These are phyloP conservation scores for Fusarium mundagurra DNA, from an alignment of 2,329 filamentous ascomycete species.

Conservation along the genomic window DNA sequence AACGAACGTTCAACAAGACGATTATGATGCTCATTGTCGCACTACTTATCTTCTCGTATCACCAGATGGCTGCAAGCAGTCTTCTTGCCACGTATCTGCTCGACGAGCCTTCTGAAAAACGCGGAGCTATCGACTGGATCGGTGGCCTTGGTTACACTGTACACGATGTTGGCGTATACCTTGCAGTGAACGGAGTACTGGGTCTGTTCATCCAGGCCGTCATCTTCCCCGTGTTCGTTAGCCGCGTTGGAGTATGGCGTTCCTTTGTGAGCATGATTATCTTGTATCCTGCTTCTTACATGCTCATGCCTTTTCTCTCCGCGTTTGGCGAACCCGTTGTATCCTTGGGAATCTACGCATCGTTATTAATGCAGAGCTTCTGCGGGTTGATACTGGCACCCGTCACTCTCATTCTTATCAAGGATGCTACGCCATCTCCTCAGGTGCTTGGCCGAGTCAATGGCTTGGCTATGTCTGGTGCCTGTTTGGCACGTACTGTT, in stretches of 20 bases:
- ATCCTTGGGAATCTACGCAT: conserved; percentile 72
- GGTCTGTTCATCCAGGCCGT: conserved; percentile 78
- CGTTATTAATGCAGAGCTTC: conserved; percentile 71
- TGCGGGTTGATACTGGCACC: conserved; percentile 76
- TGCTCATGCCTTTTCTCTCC: conserved; percentile 74
- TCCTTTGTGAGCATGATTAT: conserved; percentile 72
- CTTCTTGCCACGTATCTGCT: conserved; percentile 56
- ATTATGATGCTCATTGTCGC: conserved; percentile 49
- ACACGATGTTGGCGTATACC: conserved; percentile 73
- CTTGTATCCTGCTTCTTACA: conserved; percentile 73
- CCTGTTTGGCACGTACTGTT: conserved; percentile 75
- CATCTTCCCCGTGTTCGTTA: conserved; percentile 73
- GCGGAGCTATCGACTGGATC: conserved; percentile 52
- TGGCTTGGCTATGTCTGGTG: conserved; percentile 75
- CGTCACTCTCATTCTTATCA: conserved; percentile 75
- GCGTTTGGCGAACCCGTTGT: conserved; percentile 63
- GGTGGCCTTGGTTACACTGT: conserved; percentile 74
- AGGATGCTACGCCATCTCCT: conserved; percentile 73
- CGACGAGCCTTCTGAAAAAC: conserved; percentile 43
- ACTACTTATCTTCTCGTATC: conserved; percentile 54
- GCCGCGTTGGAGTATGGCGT: conserved; percentile 72
- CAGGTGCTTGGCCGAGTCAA: conserved; percentile 76
- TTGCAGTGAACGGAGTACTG: conserved; percentile 76
- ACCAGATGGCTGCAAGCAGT: conserved; percentile 57
- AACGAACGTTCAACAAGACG: conserved; percentile 51